Conservation (phyloP, 2,329 filamentous ascomycete genomes). For the Neonectria sp. region DNA sequence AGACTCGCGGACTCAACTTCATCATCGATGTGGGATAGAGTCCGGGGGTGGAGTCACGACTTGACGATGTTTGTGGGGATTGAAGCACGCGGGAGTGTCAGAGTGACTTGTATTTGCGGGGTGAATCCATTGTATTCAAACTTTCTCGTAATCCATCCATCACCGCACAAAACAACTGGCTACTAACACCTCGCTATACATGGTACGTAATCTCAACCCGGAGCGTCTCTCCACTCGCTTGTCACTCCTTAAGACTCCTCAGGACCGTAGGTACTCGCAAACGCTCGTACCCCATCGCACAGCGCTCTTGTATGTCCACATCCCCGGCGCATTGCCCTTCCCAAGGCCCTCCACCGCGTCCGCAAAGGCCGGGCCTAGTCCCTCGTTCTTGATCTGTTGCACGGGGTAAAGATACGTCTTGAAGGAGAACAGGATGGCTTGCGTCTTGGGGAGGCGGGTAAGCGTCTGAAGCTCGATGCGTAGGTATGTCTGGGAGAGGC, state of each 20-base stretch:
- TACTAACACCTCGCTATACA: neutral
- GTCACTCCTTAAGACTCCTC: slow-evolving; percentile 34
- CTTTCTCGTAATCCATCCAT: neutral
- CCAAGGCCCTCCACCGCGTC: slow-evolving; percentile 68
- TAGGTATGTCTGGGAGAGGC: slow-evolving; percentile 51
- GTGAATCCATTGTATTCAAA: neutral
- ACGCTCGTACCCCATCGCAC: slow-evolving; percentile 64
- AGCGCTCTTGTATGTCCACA: slow-evolving; percentile 68
- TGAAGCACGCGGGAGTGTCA: neutral
- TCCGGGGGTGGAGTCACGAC: neutral
- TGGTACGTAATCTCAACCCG: neutral
- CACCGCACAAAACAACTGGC: neutral
- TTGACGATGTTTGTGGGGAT: neutral
- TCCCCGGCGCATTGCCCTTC: slow-evolving; percentile 66
- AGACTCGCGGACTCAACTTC: neutral
- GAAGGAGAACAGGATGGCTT: slow-evolving; percentile 68
- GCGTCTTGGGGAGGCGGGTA: slow-evolving; percentile 62
- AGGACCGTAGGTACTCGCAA: slow-evolving; percentile 61
- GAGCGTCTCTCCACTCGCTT: neutral
- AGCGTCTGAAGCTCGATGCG: slow-evolving; percentile 68
- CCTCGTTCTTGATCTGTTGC: slow-evolving; percentile 64
- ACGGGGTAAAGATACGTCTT: slow-evolving; percentile 69
- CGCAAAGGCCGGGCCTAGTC: slow-evolving; percentile 61
- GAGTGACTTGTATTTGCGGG: neutral
- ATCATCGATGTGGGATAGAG: no score